Evolutionary conservation across 1,139 yeast genomes (phyloP).

Genomic region (Protomyces inundatus): DNA sequence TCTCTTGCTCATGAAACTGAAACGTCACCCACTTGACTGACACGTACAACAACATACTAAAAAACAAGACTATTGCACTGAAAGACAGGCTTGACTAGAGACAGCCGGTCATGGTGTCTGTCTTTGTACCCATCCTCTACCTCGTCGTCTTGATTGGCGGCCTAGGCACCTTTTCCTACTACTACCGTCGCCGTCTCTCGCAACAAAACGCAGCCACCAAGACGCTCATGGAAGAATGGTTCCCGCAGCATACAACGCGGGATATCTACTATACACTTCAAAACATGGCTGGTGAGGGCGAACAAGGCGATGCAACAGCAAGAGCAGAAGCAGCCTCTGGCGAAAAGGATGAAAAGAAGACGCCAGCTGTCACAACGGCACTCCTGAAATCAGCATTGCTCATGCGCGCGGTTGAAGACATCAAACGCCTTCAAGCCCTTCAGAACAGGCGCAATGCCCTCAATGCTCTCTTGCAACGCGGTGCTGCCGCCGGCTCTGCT

Average conservation of each 20-base stretch:
- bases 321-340: no score
- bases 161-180: constrained; percentile 66
- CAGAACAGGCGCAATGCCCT: constrained; percentile 68
- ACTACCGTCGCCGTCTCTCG: constrained; percentile 41
- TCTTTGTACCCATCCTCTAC: constrained; percentile 78
- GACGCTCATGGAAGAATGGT: constrained; percentile 56
- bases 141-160: constrained; percentile 65
- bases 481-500: constrained; percentile 58
- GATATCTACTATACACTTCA: constrained; percentile 56
- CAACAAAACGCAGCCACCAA: constrained; percentile 4
- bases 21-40: no score
- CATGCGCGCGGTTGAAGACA: constrained; percentile 67
- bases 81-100: no score
- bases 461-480: constrained; percentile 70
- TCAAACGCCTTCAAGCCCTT: constrained; percentile 61
- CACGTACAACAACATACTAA: no score
- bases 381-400: constrained; percentile 54
- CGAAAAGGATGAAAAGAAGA: not conserved
- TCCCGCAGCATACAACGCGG: constrained; percentile 63
- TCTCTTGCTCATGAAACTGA: no score
- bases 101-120: constrained; percentile 14
- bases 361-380: not conserved
- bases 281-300: not conserved
- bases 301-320: no score
- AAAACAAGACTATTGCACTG: no score